Evolutionary conservation across 371 early-diverging fungal species (phyloP), one percentile per base, ranked within the genome.

Genomic region (Lichtheimia ornata): DNA sequence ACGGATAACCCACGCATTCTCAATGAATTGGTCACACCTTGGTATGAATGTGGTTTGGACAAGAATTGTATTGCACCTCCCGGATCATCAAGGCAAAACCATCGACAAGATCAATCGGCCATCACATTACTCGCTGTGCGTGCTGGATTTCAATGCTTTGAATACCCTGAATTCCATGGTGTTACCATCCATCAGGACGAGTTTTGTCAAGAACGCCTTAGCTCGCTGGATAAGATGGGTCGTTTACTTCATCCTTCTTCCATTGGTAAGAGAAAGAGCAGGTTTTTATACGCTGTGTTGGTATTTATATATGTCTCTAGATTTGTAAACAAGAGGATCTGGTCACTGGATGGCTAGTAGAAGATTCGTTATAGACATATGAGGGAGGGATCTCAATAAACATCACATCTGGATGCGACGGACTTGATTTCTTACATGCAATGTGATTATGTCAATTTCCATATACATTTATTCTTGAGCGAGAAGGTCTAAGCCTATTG

Each of bases 71-170:
- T 84, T 43, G 84, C 84, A 0, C 84, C 82, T 18, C 50, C 59
- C 28, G 78, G 80, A 1, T 79, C 81, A 11, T 76, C 76, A 0
- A 66, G 84, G 0, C 50, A 41, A 14, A 84, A 84, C 54, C 84
- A 84, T 62, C 73, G 84, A 4, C 84, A 84, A 47, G 84, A 84
- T 56, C 84, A 84, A 52, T 70, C 84, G 0, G 81, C 77, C 1
- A 65, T 84, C 50, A 79, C 79, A 6, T 76, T 77, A 24, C 50
- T 84, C 15, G 76, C 74, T 14, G 50, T 65, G 18, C 65, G 66
- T 4, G 63, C 70, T 25, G 74, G 74, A 11, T 74, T 58, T 35
- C 59, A 43, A 25, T 73, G 74, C 47, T 62, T 63, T 43, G 74
- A 73, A 56, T 73, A 69, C 47, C 82, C 82, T 42, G 77, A 79